Base-by-base conservation (phyloP, 257 asterid genomes). In the Nemophila menziesii region DNA sequence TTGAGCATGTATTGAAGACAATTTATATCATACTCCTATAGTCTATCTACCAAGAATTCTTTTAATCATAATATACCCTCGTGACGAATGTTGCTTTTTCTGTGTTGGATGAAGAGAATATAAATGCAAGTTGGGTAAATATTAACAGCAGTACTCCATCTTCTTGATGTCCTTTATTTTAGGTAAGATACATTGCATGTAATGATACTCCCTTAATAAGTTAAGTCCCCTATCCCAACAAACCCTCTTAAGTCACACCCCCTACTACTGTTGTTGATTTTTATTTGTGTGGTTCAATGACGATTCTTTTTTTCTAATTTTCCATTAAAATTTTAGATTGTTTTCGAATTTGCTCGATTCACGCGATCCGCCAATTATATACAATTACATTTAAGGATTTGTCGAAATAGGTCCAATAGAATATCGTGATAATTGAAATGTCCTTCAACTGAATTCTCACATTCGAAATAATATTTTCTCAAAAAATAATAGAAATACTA, bases 111-210 rank as follows among this genome's bases (percentile, higher is more conserved):
- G 4, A 29, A 29, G 36, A 24, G 33, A 29, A 13, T 7, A 29
- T 29, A 29, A 7, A 21, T 39, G 62, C 68, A 36, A 54, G 51
- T 41, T 46, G 51, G 39, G 51, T 43, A 21, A 40, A 46, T 22
- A 41, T 11, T 29, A 2, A 29, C 9, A 29, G 1, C 36, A 29
- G 36, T 29, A n/a, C n/a, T n/a, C n/a, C n/a, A n/a, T n/a, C n/a
- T n/a, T n/a, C n/a, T n/a, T 34, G 17, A 22, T 24, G 33, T 37
- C 48, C 49, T 48, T 29, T 29, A 39, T 48, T 57, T 6, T 5
- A 39, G 45, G 37, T 33, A 34, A 61, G 67, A 43, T 61, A 48
- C 67, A 61, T 48, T 61, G 67, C 46, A 61, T 61, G 42, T 53
- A 49, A 24, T 13, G 36, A 29, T 29, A 29, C 23, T 24, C 24